phyloP scores from a whole-genome alignment of 441 rosid genomes.

The Monsonia emarginata region DNA sequence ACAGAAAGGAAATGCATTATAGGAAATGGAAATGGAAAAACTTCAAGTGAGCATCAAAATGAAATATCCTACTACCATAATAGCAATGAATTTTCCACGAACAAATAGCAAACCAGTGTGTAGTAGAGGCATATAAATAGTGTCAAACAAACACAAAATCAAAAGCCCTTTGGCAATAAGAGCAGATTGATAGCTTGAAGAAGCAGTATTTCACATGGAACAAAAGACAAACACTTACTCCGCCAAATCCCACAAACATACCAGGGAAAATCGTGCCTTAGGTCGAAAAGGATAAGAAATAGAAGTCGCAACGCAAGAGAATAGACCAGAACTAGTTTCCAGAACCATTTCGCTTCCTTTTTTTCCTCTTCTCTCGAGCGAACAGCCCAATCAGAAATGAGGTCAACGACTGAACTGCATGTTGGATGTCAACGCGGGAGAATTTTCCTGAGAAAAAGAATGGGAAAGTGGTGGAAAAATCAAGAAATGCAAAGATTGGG shows the following conservation, averaged over 20 bases:
- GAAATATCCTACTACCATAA: background rate
- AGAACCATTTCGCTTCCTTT: constrained; percentile 35
- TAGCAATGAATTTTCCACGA: background rate
- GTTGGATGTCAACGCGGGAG: background rate
- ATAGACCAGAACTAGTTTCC: constrained; percentile 30
- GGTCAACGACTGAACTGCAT: constrained; percentile 6
- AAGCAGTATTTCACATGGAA: background rate
- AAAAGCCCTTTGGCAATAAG: background rate
- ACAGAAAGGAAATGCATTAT: background rate
- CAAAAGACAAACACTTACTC: background rate
- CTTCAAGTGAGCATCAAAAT: background rate
- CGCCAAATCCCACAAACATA: constrained; percentile 12
- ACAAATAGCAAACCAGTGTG: background rate
- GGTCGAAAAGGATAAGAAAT: constrained; percentile 33
- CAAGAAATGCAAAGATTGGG: background rate
- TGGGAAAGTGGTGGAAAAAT: background rate
- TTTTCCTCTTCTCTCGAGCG: background rate
- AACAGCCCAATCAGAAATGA: constrained; percentile 4
- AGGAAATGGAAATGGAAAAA: background rate
- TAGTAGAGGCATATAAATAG: background rate
- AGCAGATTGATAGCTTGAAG: background rate
- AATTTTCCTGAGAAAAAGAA: background rate
- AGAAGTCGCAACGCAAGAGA: constrained; percentile 35
- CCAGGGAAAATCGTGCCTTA: constrained; percentile 33
- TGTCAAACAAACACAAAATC: background rate